These are phyloP conservation scores for Oropetium thomaeum DNA, from an alignment of 176 grass and related monocot genomes.

Conservation along the genomic window DNA sequence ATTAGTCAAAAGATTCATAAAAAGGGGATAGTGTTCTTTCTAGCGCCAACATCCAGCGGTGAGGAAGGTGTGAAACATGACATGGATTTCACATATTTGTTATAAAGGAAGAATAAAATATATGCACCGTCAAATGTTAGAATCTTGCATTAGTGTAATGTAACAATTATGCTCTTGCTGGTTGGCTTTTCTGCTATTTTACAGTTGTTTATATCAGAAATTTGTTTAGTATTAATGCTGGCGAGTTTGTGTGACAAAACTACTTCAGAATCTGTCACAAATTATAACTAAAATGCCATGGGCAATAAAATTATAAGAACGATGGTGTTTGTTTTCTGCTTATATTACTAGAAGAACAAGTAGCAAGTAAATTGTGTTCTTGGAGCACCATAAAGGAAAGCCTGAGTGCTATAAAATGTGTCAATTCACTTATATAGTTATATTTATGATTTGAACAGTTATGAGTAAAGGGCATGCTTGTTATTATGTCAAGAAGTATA, in stretches of 20 bases:
- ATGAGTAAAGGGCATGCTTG: neutral
- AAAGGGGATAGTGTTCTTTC: too few species aligned
- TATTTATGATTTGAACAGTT: neutral
- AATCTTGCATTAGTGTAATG: too few species aligned
- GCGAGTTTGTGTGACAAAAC: neutral
- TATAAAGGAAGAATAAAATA: too few species aligned
- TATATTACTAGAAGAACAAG: neutral
- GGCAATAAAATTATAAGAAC: neutral
- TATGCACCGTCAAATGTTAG: too few species aligned
- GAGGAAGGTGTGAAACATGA: too few species aligned
- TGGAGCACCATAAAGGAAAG: neutral
- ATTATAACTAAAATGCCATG: neutral
- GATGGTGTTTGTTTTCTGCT: too few species aligned
- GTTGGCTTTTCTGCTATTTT: conserved; percentile 4
- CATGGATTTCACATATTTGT: too few species aligned
- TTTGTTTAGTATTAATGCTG: neutral
- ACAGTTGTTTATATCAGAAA: neutral
- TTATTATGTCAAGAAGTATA: neutral
- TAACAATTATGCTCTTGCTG: neutral
- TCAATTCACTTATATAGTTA: neutral
- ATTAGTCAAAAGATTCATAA: too few species aligned
- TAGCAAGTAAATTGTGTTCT: neutral
- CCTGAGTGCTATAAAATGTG: neutral
- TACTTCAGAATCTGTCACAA: neutral
- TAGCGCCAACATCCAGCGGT: too few species aligned